Evolutionary conservation across 768 basidiomycete species (phyloP), one percentile per base, ranked within the genome.

Genomic region (Cystobasidium onofrii): DNA sequence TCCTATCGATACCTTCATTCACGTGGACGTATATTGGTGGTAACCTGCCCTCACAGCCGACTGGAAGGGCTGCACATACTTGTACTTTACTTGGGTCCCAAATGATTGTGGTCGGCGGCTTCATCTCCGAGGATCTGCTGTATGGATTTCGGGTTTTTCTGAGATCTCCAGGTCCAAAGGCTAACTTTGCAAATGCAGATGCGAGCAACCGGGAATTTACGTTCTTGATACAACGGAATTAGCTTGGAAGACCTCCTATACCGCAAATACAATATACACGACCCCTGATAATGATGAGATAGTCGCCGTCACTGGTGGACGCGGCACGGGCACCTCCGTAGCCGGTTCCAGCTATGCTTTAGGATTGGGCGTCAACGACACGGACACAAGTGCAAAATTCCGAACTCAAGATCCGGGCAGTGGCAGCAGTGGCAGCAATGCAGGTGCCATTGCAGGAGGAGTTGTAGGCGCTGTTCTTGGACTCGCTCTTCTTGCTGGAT

Each of bases 51-150:
- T 71, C 75, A 0, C 67, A 74, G 43, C 76, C 77, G 13, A 64
- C 74, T 0, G 76, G 76, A 0, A 39, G 76, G 0, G 76, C 76
- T 6, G 76, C 75, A 6, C 76, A 77, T 31, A 75, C 60, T 57
- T 77, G 76, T 62, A 67, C 72, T 1, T 29, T 76, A 20, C 0
- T 55, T 12, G 77, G 77, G n/a, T 63, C 52, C 34, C 76, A 76
- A 61, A 44, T 78, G 27, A 31, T 78, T 15, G 76, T 78, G 15
- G 43, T 78, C 1, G 77, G 77, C 13, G 77, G 77, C 1, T n/a
- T 74, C 12, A 67, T 75, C 0, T 17, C 34, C 1, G 41, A 29
- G 17, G 76, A 78, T n/a, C 31, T 78, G 7, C 43, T 76, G 13
- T 78, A 75, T n/a, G 77, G 73, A 36, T 33, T 57, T n/a, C 39